These are phyloP conservation scores for Dysphania ambrosioides DNA, from an alignment of 148 eudicot genomes.

Conservation along the genomic window DNA sequence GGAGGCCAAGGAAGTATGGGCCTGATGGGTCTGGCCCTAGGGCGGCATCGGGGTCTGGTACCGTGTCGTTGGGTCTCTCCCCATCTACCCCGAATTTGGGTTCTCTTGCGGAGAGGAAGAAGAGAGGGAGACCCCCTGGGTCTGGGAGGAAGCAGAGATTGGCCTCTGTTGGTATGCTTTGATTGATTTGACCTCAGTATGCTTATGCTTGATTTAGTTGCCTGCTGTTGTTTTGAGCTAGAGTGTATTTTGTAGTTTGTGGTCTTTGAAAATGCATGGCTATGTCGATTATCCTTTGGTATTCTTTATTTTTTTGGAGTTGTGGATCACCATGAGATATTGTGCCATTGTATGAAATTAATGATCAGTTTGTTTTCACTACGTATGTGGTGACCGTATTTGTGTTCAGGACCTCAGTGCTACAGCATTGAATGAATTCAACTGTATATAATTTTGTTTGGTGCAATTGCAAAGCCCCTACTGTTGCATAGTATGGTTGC, in stretches of 20 bases:
- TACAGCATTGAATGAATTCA: neutral
- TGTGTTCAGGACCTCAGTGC: neutral
- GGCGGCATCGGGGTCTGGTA: constrained; percentile 26
- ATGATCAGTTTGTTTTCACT: neutral
- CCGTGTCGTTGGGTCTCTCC: constrained; percentile 57
- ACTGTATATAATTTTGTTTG: neutral
- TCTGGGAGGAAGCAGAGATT: constrained; percentile 90
- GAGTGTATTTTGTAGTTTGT: neutral
- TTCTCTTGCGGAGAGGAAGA: constrained; percentile 38
- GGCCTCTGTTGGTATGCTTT: constrained; percentile 72
- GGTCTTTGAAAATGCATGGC: neutral
- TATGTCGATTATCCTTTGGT: neutral
- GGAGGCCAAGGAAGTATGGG: constrained; percentile 92
- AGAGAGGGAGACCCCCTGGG: constrained; percentile 84
- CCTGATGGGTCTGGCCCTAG: constrained; percentile 61
- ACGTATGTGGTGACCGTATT: neutral
- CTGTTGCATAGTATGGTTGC: too few relatives aligned
- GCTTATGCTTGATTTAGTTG: constrained; percentile 1
- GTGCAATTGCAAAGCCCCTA: neutral
- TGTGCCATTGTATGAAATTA: neutral
- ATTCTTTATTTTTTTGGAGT: neutral
- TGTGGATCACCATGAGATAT: neutral
- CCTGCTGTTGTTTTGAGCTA: neutral
- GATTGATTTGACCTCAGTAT: neutral
- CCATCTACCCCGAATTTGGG: constrained; percentile 52